Evolutionary conservation across 345 rosid genomes (phyloP).

Genomic region (Pistacia vera): DNA sequence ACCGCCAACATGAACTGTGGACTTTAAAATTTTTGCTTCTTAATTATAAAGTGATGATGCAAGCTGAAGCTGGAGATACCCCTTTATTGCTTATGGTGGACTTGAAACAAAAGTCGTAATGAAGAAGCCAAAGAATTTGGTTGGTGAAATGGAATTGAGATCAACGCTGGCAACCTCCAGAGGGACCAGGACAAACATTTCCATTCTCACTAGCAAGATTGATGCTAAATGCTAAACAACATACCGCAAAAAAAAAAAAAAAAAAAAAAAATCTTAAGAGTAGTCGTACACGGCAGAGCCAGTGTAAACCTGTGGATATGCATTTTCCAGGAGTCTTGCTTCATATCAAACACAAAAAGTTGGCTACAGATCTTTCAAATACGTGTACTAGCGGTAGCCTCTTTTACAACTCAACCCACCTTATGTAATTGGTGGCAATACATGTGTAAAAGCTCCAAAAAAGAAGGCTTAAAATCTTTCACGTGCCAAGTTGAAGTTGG

Average conservation of each 20-base stretch:
- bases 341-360: neutral
- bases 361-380: no score
- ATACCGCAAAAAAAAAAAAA: neutral
- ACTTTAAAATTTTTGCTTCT: neutral
- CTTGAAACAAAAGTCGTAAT: no score
- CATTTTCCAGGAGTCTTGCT: neutral
- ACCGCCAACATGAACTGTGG: neutral
- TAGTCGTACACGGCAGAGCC: neutral
- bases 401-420: no score
- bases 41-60: no score
- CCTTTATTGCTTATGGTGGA: neutral
- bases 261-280: neutral
- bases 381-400: neutral
- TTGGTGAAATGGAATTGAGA: no score
- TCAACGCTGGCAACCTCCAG: neutral
- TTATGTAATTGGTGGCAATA: neutral
- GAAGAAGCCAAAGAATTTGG: neutral
- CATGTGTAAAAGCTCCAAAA: neutral
- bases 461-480: neutral
- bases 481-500: neutral
- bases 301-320: neutral
- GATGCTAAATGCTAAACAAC: neutral
- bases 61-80: neutral
- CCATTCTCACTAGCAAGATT: neutral
- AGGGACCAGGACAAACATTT: neutral